Evolutionary conservation across 1,139 yeast species (phyloP), one percentile per base, ranked within the genome.

Genomic region (Lodderomyces theae): DNA sequence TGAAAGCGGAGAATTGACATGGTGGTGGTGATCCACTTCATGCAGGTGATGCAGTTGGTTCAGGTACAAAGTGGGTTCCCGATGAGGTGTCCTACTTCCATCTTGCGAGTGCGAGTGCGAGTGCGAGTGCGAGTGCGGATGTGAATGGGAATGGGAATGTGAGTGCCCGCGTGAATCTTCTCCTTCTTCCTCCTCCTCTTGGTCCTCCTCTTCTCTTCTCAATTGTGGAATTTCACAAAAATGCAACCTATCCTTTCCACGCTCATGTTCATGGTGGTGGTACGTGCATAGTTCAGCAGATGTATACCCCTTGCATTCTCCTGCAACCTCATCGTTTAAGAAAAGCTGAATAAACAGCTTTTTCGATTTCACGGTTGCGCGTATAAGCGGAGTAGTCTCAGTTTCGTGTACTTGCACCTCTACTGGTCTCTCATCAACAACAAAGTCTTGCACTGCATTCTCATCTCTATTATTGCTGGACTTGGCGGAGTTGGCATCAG

Each of bases 1-100:
- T 0, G 95, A 83, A 13, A 84, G 65, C 2, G 94, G 88, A 0
- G 95, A 82, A 41, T 79, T 80, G 10, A 87, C 74, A 54, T 86
- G 90, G 55, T 86, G 96, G 55, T 86, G 96, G 51, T 87, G 95
- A 48, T 70, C 77, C 35, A 51, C 53, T 34, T 53, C 55, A 49
- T 51, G 60, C 15, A 44, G 40, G n/a, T 47, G 48, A 22, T 52
- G 55, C 13, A 44, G 48, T 17, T 53, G 54, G 34, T 42, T 37
- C 34, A 29, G 24, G 10, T 28, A 17, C 13, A 22, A 22, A 15
- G 13, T n/a, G 23, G 25, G 38, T 5, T 23, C 13, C 25, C 24
- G 34, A 16, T 26, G 26, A 23, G n/a, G 13, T 28, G 19, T 17
- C 13, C 21, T 32, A 15, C 17, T 19, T 8, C 22, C 22, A 19